Conservation (phyloP, 78 protist species). For the Pigoraptor vietnamica region DNA sequence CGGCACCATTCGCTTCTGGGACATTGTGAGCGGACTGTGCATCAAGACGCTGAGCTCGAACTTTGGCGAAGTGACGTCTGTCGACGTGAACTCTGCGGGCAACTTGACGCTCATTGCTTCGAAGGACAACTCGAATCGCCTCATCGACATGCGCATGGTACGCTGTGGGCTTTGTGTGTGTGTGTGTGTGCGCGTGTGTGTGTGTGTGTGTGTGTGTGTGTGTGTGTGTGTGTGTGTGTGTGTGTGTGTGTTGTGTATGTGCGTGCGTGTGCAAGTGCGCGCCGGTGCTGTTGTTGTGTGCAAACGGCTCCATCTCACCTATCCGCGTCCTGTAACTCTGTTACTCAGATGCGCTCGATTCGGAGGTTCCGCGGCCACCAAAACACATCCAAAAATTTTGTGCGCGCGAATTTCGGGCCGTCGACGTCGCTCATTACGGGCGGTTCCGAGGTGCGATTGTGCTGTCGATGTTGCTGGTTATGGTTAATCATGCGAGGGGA, state of each 20-base stretch:
- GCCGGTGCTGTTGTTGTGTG: background rate
- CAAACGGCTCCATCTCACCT: background rate
- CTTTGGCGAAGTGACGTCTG: slow-evolving; percentile 79
- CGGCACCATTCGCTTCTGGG: slow-evolving; percentile 83
- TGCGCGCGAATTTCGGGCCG: slow-evolving; percentile 64
- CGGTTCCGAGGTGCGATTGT: slow-evolving; percentile 67
- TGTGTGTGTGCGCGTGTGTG: background rate
- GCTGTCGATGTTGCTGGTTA: background rate
- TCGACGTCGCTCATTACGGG: slow-evolving; percentile 39
- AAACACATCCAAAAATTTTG: slow-evolving; percentile 71
- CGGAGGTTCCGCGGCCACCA: slow-evolving; percentile 77
- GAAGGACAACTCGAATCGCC: slow-evolving; percentile 75
- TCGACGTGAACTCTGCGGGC: slow-evolving; percentile 56
- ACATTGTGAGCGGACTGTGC: slow-evolving; percentile 71
- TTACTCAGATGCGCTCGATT: slow-evolving; percentile 41
- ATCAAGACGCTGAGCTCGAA: slow-evolving; percentile 60
- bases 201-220: background rate
- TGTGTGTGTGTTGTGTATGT: background rate
- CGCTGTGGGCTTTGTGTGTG: background rate
- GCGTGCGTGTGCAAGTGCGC: background rate
- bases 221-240: background rate
- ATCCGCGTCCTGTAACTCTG: background rate
- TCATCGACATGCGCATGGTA: slow-evolving; percentile 76
- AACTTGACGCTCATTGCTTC: slow-evolving; percentile 46
- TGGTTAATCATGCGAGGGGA: no score